Evolutionary conservation across 768 basidiomycete genomes (phyloP).

Genomic region (Xerocomellus dryophilus): DNA sequence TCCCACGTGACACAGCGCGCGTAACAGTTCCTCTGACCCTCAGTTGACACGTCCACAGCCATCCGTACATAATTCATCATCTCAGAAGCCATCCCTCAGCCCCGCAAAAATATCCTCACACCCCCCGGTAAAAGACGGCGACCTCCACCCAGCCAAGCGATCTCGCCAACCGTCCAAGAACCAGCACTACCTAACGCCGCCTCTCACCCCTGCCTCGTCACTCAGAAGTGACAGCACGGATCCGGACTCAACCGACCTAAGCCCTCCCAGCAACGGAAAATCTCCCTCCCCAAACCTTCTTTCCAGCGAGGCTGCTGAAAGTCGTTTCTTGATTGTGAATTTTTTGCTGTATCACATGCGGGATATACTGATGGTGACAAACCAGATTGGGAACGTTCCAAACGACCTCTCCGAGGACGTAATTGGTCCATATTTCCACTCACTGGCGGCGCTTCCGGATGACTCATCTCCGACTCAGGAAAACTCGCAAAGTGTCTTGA

Average conservation of each 20-base stretch:
- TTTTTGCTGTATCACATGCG: not conserved
- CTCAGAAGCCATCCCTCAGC: slow-evolving; percentile 16
- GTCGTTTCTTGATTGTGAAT: slow-evolving; percentile 34
- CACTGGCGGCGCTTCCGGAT: slow-evolving; percentile 20
- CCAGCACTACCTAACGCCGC: slow-evolving; percentile 56
- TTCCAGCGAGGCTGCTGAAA: slow-evolving; percentile 21
- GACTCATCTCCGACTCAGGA: slow-evolving; percentile 6
- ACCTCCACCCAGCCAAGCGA: slow-evolving; percentile 17
- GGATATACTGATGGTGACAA: slow-evolving; percentile 12
- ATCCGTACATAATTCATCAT: slow-evolving; percentile 16
- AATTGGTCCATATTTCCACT: slow-evolving; percentile 30
- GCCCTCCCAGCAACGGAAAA: slow-evolving; percentile 23
- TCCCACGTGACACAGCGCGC: slow-evolving; percentile 23
- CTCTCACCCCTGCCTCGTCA: slow-evolving; percentile 66
- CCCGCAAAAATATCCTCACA: slow-evolving; percentile 13
- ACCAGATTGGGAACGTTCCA: slow-evolving; percentile 43
- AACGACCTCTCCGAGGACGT: slow-evolving; percentile 30
- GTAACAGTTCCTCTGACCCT: slow-evolving; percentile 26
- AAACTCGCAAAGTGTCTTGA: slow-evolving; percentile 6
- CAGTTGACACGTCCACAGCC: slow-evolving; percentile 31
- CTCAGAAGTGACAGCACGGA: slow-evolving; percentile 39
- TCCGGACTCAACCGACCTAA: slow-evolving; percentile 32
- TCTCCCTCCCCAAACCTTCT: slow-evolving; percentile 7
- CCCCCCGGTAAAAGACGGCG: slow-evolving; percentile 14
- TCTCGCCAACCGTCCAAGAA: slow-evolving; percentile 25